These are phyloP conservation scores for Dictyostelium intermedium DNA, from an alignment of 78 protist genomes.

Conservation along the genomic window DNA sequence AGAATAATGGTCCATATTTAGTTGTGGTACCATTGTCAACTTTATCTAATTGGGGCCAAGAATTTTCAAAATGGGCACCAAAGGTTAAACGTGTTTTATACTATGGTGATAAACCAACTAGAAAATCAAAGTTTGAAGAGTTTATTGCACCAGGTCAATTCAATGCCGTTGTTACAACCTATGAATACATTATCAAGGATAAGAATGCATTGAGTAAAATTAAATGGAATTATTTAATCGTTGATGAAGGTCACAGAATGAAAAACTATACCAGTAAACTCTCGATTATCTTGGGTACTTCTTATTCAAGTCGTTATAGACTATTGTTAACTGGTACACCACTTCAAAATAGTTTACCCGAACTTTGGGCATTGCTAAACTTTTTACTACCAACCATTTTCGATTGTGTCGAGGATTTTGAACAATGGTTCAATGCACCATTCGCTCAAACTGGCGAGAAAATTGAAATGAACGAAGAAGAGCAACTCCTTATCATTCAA, in stretches of 20 bases:
- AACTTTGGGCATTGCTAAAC: constrained; percentile 95
- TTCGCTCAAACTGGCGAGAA: constrained; percentile 79
- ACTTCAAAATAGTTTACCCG: constrained; percentile 94
- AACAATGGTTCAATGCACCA: constrained; percentile 94
- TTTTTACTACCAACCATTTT: constrained; percentile 93
- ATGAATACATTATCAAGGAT: constrained; percentile 83
- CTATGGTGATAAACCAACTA: constrained; percentile 82
- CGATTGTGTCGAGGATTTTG: constrained; percentile 82
- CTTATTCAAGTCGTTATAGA: constrained; percentile 49
- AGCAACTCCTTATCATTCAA: constrained; percentile 76
- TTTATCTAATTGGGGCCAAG: constrained; percentile 93
- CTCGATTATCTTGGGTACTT: constrained; percentile 14
- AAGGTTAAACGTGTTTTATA: constrained; percentile 65
- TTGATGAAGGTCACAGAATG: constrained; percentile 94
- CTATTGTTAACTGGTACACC: constrained; percentile 98
- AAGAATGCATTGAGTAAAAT: constrained; percentile 30
- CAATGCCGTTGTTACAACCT: constrained; percentile 89
- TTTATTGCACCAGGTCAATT: constrained; percentile 46
- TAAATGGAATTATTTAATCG: constrained; percentile 85
- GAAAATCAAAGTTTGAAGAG: constrained; percentile 15
- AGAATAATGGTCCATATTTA: constrained; percentile 94
- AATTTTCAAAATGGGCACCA: constrained; percentile 94
- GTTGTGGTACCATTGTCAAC: constrained; percentile 98
- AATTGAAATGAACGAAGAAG: constrained; percentile 86
- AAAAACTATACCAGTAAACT: constrained; percentile 70